Conservation (phyloP, 441 rosid species). For the Adansonia grandidieri region DNA sequence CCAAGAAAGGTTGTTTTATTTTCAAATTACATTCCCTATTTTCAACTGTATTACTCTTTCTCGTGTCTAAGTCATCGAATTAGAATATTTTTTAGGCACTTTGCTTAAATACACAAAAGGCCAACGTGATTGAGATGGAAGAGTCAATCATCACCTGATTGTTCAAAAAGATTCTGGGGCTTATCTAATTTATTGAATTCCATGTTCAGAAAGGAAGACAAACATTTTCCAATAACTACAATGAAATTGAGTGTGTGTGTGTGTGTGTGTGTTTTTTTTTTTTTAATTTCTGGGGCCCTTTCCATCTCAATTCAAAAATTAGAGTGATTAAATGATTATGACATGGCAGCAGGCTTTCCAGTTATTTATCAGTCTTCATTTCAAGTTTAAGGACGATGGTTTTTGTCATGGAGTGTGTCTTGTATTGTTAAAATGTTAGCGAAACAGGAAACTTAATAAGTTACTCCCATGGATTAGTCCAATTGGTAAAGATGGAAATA, state of each 20-base stretch:
- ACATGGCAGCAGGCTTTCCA: not conserved
- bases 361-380: not conserved
- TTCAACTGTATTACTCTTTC: not conserved
- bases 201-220: not conserved
- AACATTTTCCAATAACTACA: not conserved
- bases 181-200: not conserved
- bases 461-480: too few species aligned
- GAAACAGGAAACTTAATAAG: not conserved
- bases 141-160: conserved; percentile 2
- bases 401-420: not conserved
- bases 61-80: not conserved
- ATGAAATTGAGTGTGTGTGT: not conserved
- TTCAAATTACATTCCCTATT: conserved; percentile 18
- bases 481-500: too few species aligned
- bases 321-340: not conserved
- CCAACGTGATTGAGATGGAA: conserved; percentile 25
- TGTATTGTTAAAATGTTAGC: not conserved
- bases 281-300: not conserved
- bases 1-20: conserved; percentile 18
- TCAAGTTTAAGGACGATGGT: not conserved
- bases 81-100: conserved; percentile 1
- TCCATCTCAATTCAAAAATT: not conserved
- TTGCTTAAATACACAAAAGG: conserved; percentile 20
- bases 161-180: not conserved
- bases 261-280: too few species aligned